A percentile compares a stretch with the other conserved stretches of the same genome.
Evolutionary conservation across 352 stramenopile species (phyloP).

Genomic region (Globisporangium orthogonon): DNA sequence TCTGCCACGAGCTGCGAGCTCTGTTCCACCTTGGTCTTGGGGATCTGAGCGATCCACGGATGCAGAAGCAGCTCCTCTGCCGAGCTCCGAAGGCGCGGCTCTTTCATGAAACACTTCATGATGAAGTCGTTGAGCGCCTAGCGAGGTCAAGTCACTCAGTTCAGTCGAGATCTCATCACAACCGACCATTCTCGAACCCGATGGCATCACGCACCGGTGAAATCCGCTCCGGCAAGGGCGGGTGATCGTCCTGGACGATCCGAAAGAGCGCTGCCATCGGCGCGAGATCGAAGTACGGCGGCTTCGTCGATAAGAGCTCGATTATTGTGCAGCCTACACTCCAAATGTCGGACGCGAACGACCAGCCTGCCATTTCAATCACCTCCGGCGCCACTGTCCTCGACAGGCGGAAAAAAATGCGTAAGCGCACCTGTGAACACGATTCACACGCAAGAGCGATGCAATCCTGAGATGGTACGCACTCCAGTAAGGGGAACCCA

Average conservation of each 20-base stretch:
- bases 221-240: conserved; percentile 84
- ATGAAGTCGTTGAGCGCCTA: conserved; percentile 89
- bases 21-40: conserved; percentile 84
- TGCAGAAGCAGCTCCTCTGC: conserved; percentile 84
- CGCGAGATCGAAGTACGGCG: conserved; percentile 90
- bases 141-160: not conserved
- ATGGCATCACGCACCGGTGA: conserved; percentile 43
- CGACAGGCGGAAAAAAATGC: not conserved
- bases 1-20: conserved; percentile 76
- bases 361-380: conserved; percentile 93
- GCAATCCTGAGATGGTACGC: conserved; percentile 10
- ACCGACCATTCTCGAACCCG: not conserved
- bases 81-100: conserved; percentile 73
- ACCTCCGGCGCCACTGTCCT: conserved; percentile 91
- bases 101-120: conserved; percentile 91
- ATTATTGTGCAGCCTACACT: conserved; percentile 94
- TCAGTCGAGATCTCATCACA: not conserved
- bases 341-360: conserved; percentile 93
- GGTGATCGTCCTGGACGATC: conserved; percentile 92
- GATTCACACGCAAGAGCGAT: not conserved
- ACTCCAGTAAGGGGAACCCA: conserved; percentile 95
- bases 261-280: conserved; percentile 89
- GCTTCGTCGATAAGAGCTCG: conserved; percentile 90
- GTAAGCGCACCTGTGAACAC: not conserved
- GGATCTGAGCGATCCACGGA: conserved; percentile 89